Percentiles rank a stretch among this genome's conserved stretches.
These are phyloP conservation scores for Pseudoturritis turrita DNA, from an alignment of 345 rosid genomes.

Conservation along the genomic window DNA sequence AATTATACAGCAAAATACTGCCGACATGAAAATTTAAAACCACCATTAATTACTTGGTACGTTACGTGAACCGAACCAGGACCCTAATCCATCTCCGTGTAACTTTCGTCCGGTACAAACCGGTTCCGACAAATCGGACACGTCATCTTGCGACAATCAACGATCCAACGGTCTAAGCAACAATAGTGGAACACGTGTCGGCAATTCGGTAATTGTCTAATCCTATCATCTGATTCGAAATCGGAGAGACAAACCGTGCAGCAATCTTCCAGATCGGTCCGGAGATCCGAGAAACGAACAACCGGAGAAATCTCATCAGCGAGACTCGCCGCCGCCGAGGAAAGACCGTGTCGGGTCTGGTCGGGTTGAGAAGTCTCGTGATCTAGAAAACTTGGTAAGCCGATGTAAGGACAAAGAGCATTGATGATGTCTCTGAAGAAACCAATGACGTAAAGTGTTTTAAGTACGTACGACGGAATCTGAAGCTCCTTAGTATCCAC, in stretches of 20 bases:
- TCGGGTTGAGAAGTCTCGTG: constrained; percentile 36
- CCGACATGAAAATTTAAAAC: not conserved
- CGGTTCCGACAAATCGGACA: constrained; percentile 65
- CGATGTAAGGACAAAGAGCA: constrained; percentile 44
- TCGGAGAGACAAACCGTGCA: constrained; percentile 77
- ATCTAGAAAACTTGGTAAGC: constrained; percentile 55
- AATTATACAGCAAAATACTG: constrained; percentile 4
- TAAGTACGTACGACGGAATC: constrained; percentile 54
- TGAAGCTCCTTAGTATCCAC: constrained; percentile 50
- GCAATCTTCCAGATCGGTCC: constrained; percentile 48
- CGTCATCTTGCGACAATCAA: constrained; percentile 47
- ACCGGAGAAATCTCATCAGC: constrained; percentile 53
- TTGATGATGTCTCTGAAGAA: constrained; percentile 43
- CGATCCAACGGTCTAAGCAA: constrained; percentile 77
- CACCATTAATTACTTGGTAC: not conserved
- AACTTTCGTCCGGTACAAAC: constrained; percentile 38
- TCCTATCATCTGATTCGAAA: constrained; percentile 49
- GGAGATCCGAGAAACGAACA: constrained; percentile 52
- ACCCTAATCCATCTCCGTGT: constrained; percentile 40
- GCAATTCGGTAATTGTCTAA: constrained; percentile 49
- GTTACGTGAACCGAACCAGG: not conserved
- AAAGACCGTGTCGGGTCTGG: not conserved
- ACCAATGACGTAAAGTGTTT: constrained; percentile 48
- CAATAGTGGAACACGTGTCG: constrained; percentile 55
- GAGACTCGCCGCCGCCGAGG: constrained; percentile 43